A percentile compares a stretch with the other conserved stretches of the same genome.
phyloP scores from a whole-genome alignment of 2,329 filamentous ascomycete genomes.

The Incumbomyces delicatus region DNA sequence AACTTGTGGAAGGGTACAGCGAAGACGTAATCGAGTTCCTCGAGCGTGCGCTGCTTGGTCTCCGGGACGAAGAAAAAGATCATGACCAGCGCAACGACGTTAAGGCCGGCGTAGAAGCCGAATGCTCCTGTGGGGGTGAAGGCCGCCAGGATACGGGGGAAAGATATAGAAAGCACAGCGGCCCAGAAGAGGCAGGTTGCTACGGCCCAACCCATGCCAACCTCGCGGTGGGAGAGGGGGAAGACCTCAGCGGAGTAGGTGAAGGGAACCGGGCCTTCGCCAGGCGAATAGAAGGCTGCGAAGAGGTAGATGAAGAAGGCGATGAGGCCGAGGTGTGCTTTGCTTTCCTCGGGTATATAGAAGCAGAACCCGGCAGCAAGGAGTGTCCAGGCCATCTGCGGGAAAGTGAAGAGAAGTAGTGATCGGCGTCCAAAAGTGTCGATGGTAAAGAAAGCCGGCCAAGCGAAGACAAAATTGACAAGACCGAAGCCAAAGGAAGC shows the following conservation, averaged over 20 bases:
- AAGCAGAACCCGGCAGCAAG: constrained; percentile 53
- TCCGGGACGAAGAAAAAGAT: constrained; percentile 50
- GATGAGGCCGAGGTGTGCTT: constrained; percentile 43
- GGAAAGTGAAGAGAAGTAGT: constrained; percentile 56
- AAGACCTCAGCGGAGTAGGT: constrained; percentile 43
- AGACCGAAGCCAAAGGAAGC: constrained; percentile 20
- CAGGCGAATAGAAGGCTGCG: constrained; percentile 54
- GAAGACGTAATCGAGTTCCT: constrained; percentile 38
- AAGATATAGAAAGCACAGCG: constrained; percentile 34
- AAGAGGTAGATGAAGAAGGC: constrained; percentile 57
- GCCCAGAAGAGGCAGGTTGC: constrained; percentile 28
- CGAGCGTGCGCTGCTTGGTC: constrained; percentile 32
- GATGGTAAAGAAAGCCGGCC: constrained; percentile 42
- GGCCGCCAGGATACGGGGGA: constrained; percentile 33
- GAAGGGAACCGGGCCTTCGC: constrained; percentile 47
- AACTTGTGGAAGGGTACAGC: constrained; percentile 34
- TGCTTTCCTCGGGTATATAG: constrained; percentile 35
- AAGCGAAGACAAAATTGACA: constrained; percentile 21
- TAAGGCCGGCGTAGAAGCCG: constrained; percentile 42
- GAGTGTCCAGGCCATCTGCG: constrained; percentile 59
- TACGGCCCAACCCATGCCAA: constrained; percentile 32
- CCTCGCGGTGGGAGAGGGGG: constrained; percentile 39
- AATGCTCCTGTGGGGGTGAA: constrained; percentile 30
- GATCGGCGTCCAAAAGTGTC: constrained; percentile 57
- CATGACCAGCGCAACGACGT: constrained; percentile 46